Base-by-base conservation (phyloP, 1,284 basidiomycete species). In the Albatrellus sp. region DNA sequence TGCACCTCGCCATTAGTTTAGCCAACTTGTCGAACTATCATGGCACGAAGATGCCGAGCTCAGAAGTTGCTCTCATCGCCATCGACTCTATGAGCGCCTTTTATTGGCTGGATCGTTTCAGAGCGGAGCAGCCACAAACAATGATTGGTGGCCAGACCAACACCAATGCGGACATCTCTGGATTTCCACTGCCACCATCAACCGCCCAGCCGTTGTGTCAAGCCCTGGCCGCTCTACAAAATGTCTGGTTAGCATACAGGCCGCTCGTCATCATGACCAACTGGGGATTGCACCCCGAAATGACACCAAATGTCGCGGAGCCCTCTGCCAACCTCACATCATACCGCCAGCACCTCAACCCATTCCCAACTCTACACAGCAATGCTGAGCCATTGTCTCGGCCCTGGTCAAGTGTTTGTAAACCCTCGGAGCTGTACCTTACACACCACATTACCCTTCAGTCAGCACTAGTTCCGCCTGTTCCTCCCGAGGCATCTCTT, bases 41-140 rank as follows among this genome's bases (percentile, higher is more conserved):
- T 52, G 56, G 62, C 5, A 56, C 56, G 16, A 59, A 66, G 44
- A 66, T 80, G 48, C 63, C 70, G 28, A 57, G 70, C 40, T 58
- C 64, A 37, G 75, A 76, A 49, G 69, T 86, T 14, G 77, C 73
- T 11, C 55, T 86, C 43, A 57, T 87, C 20, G 76, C 74, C 12
- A 63, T 90, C 35, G 87, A 90, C 60, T 83, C 83, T 6, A 62
- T 88, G 46, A 82, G 80, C 57, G 58, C 82, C 0, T 87, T 83
- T 57, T 76, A 83, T 60, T 89, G 86, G 85, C 52, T 68, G 8
- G 85, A 90, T 57, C 75, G 81, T 33, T 79, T 77, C 56, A 64
- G 67, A 34, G 58, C 64, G 30, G 85, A 88, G 56, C 75, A 77
- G 50, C 52, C 67, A 54, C 16, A 50, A 47, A 43, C 44, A 46